Evolutionary conservation across 2,329 filamentous ascomycete genomes (phyloP).

Genomic region (Botryotinia globosa): DNA sequence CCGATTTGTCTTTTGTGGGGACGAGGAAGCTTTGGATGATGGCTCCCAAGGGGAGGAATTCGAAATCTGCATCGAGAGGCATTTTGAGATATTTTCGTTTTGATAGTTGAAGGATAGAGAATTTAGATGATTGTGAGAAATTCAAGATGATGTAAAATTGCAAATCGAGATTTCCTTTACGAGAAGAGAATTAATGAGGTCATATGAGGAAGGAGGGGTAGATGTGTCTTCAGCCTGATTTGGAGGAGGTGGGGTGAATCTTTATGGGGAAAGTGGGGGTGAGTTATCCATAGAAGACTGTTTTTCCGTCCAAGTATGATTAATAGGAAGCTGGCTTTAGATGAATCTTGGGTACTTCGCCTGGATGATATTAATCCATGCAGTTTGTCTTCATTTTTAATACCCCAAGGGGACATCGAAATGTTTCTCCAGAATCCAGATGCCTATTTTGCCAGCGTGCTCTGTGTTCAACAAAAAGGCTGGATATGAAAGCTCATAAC

Average conservation of each 20-base stretch:
- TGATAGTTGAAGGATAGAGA: not conserved
- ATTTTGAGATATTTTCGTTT: not conserved
- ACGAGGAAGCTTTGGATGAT: slow-evolving; percentile 80
- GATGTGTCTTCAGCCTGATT: slow-evolving; percentile 13
- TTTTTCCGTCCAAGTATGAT: not conserved
- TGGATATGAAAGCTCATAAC: not conserved
- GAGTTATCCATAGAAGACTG: not conserved
- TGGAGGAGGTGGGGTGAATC: slow-evolving; percentile 8
- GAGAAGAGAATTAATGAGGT: not conserved
- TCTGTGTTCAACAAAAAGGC: not conserved
- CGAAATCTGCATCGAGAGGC: slow-evolving; percentile 41
- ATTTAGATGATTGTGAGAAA: not conserved
- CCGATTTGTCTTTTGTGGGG: slow-evolving; percentile 44
- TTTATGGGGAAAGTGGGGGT: slow-evolving; percentile 15
- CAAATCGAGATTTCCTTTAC: not conserved
- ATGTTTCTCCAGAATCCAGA: not conserved
- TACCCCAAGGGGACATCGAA: not conserved
- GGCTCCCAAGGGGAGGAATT: slow-evolving; percentile 72
- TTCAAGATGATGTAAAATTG: not conserved
- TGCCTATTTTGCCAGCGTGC: not conserved
- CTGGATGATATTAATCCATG: not conserved
- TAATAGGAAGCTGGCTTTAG: not conserved
- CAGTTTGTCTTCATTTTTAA: rapidly evolving
- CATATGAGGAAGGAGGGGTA: slow-evolving; percentile 16
- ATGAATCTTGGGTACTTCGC: not conserved